These are phyloP conservation scores for Plectranthus barbatus DNA, from an alignment of 257 asterid species.

Conservation along the genomic window DNA sequence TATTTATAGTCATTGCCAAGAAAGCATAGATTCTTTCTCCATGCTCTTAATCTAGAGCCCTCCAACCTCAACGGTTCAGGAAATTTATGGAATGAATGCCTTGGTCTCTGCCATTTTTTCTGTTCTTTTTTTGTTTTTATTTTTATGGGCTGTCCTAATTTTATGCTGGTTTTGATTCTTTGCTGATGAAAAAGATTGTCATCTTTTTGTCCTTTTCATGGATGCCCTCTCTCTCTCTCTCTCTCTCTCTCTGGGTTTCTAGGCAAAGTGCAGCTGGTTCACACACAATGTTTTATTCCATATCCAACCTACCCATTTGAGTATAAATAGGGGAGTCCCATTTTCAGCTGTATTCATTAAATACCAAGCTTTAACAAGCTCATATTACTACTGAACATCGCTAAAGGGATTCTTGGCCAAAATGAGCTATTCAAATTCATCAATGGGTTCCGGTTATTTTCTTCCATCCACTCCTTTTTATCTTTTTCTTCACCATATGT, in stretches of 20 bases:
- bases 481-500: background rate
- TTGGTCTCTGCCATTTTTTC: background rate
- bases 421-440: conserved; percentile 79
- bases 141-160: conserved; percentile 12
- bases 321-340: conserved; percentile 52
- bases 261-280: conserved; percentile 72
- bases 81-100: conserved; percentile 19
- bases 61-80: conserved; percentile 45
- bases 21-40: conserved; percentile 62
- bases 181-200: conserved; percentile 50
- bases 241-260: conserved; percentile 34
- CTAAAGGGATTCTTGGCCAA: conserved; percentile 8
- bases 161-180: conserved; percentile 37
- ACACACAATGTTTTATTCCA: conserved; percentile 54
- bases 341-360: conserved; percentile 35
- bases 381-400: conserved; percentile 7
- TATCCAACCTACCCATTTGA: conserved; percentile 32
- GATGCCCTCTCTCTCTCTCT: conserved; percentile 34
- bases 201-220: conserved; percentile 60
- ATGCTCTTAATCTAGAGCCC: conserved; percentile 35
- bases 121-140: conserved; percentile 8
- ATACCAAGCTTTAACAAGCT: conserved; percentile 15
- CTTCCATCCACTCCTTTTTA: background rate
- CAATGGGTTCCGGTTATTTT: conserved; percentile 83
- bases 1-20: conserved; percentile 44